Conservation (phyloP, 768 basidiomycete species). For the Amanita jacksonii region DNA sequence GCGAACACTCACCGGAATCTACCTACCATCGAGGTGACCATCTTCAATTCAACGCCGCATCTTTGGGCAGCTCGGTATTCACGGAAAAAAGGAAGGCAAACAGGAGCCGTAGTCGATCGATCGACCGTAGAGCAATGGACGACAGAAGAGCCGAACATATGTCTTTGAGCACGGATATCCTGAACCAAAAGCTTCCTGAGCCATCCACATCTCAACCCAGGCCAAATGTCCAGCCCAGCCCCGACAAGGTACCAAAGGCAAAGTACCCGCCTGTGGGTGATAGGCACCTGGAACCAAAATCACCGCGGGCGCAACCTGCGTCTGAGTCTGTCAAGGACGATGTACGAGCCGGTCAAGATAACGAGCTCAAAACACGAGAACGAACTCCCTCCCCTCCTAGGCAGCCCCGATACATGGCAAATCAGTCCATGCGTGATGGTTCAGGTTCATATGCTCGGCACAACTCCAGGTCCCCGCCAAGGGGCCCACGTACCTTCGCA, state of each 20-base stretch:
- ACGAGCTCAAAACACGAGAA: slow-evolving; percentile 14
- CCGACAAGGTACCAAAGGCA: background rate
- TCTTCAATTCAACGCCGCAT: background rate
- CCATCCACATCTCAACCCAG: background rate
- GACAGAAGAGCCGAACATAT: background rate
- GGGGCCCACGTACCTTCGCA: slow-evolving; percentile 27
- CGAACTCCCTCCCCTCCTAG: slow-evolving; percentile 18
- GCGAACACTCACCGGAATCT: background rate
- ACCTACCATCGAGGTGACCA: background rate
- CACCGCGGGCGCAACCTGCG: background rate
- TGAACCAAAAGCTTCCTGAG: background rate
- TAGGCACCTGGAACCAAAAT: background rate
- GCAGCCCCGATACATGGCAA: slow-evolving; percentile 15
- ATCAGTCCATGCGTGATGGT: slow-evolving; percentile 8
- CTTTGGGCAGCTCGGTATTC: background rate
- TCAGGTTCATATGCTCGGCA: slow-evolving; percentile 14
- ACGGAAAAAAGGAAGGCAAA: no score
- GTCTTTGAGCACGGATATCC: background rate
- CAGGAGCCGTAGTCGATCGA: background rate
- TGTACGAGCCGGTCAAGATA: slow-evolving; percentile 12
- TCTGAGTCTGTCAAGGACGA: slow-evolving; percentile 8
- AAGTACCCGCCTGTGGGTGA: background rate
- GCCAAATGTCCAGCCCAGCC: background rate
- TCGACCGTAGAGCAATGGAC: no score
- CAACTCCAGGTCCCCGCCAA: slow-evolving; percentile 27